Evolutionary conservation across 2,329 filamentous ascomycete genomes (phyloP), one percentile per base, ranked within the genome.

Genomic region (Ceratocystis eucalypticola): DNA sequence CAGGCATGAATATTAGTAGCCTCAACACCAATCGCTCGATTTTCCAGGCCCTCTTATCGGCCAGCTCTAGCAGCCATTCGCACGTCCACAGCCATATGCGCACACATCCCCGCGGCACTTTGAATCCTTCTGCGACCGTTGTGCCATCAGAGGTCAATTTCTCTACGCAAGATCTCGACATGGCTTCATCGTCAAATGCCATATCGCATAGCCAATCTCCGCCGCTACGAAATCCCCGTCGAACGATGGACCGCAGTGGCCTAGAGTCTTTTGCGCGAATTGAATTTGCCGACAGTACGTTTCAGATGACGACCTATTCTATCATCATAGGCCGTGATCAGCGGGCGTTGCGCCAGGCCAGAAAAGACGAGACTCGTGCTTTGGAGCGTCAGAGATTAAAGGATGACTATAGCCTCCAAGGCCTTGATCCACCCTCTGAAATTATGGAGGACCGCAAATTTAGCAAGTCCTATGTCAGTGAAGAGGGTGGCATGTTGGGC

Each of bases 241-340:
- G 53, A 6, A 53, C 20, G 7, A 30, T 65, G 48, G 63, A 59
- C 30, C 53, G 22, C 17, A 64, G 55, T 17, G 76, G 75, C 61
- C 74, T 84, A 15, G 80, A 84, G 71, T 83, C 81, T 2, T 84
- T 83, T 72, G 82, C 82, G 55, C 77, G 79, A 64, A 78, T 92
- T 68, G 83, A 86, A 71, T 91, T 92, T 72, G 80, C 82, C 70
- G 88, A 92, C 77, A 87, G 88, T 72, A 82, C 85, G 66, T 91
- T 89, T 74, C 88, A 89, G 75, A 88, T 92, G 84, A 89, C 85
- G 64, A 90, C 87, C 1, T 87, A 86, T 71, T 80, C 83, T 64
- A 82, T 91, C 70, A 82, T 88, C 66, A 83, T 92, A 33, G 88
- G 88, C 65, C 85, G 88, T 68, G 88, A 91, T 74, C 80, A 85